A percentile compares a stretch with the other conserved stretches of the same genome.
These are phyloP conservation scores for Backusella westeae DNA, from an alignment of 192 early-diverging fungal genomes.

Conservation along the genomic window DNA sequence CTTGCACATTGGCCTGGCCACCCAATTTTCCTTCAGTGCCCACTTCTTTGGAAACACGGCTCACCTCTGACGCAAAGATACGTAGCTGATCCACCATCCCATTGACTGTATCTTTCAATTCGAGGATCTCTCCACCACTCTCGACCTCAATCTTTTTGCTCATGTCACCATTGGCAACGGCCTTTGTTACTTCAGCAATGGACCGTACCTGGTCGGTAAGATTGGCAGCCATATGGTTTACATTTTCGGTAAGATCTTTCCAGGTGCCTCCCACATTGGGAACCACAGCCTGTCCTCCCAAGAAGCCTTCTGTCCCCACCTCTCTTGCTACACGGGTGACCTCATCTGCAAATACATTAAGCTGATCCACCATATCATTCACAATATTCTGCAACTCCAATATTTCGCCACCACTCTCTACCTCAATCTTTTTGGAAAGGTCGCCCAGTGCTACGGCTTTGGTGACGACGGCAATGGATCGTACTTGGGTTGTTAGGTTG, in stretches of 20 bases:
- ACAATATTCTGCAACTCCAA: constrained; percentile 66
- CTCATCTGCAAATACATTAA: constrained; percentile 53
- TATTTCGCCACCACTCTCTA: constrained; percentile 53
- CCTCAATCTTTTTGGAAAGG: constrained; percentile 50
- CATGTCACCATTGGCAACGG: constrained; percentile 62
- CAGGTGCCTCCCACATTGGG: constrained; percentile 39
- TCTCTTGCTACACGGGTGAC: constrained; percentile 72
- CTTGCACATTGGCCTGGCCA: constrained; percentile 43
- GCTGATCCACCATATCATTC: constrained; percentile 58
- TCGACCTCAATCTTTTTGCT: constrained; percentile 52
- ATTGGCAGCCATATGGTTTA: constrained; percentile 54
- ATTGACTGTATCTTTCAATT: constrained; percentile 63
- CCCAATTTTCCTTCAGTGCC: constrained; percentile 50
- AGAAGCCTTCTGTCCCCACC: constrained; percentile 68
- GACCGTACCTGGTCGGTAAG: constrained; percentile 59
- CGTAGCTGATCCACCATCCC: constrained; percentile 56
- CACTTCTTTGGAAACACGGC: constrained; percentile 51
- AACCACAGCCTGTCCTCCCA: constrained; percentile 61
- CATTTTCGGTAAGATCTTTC: constrained; percentile 51
- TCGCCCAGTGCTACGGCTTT: constrained; percentile 57
- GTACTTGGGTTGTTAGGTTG: constrained; percentile 62
- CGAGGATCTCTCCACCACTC: constrained; percentile 50
- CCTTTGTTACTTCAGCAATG: constrained; percentile 60
- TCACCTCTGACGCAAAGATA: constrained; percentile 48
- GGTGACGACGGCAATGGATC: constrained; percentile 52